A percentile compares a stretch with the other conserved stretches of the same genome.
These are phyloP conservation scores for Cyberlindnera misumaiensis DNA, from an alignment of 805 yeast genomes.

Conservation along the genomic window DNA sequence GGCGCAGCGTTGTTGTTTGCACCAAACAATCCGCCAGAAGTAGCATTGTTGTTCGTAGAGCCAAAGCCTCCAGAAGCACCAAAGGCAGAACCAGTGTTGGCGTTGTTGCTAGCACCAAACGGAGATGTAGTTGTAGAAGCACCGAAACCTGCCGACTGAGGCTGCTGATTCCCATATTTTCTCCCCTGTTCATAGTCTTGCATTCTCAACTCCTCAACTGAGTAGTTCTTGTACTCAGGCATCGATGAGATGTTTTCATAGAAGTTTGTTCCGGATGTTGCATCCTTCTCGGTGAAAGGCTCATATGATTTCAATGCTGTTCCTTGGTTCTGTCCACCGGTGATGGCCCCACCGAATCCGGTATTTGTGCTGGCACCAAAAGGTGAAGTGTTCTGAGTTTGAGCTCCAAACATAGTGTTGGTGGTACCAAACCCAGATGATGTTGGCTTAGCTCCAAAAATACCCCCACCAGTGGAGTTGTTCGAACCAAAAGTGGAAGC, in stretches of 20 bases:
- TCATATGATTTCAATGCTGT: conserved; percentile 67
- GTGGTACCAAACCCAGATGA: conserved; percentile 19
- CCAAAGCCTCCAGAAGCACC: conserved; percentile 29
- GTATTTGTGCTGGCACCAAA: conserved; percentile 27
- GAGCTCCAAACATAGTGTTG: conserved; percentile 5
- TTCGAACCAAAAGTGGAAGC: conserved; percentile 32
- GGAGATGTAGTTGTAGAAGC: conserved; percentile 20
- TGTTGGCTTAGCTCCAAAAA: conserved; percentile 35
- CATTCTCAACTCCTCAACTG: conserved; percentile 81
- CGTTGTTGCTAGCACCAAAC: conserved; percentile 30
- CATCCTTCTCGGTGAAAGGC: conserved; percentile 67
- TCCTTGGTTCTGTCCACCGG: conserved; percentile 45
- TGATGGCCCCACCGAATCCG: conserved; percentile 20
- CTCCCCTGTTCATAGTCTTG: conserved; percentile 81
- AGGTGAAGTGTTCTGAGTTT: conserved; percentile 31
- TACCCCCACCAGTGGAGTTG: conserved; percentile 23
- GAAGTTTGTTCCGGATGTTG: conserved; percentile 45
- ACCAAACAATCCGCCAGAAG: not conserved
- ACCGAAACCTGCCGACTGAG: conserved; percentile 29
- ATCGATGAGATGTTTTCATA: conserved; percentile 76
- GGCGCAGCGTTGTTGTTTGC: no score
- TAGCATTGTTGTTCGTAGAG: conserved; percentile 20
- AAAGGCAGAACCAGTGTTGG: conserved; percentile 10
- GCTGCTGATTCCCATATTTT: conserved; percentile 42
- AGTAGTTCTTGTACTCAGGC: conserved; percentile 82